phyloP scores from a whole-genome alignment of 148 eudicot species.

The Suaeda aralocaspica region DNA sequence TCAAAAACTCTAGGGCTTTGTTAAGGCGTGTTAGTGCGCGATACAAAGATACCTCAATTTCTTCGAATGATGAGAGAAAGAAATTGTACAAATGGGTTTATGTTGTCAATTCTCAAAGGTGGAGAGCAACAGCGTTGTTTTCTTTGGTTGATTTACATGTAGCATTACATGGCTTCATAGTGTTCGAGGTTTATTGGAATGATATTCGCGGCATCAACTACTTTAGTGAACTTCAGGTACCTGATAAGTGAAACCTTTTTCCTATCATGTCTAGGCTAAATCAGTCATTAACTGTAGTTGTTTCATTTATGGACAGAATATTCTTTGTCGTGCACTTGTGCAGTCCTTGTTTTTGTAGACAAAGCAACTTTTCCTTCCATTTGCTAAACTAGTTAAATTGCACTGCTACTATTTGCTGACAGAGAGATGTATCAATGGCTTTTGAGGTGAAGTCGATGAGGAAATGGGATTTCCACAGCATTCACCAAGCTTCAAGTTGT shows the following conservation, averaged over 20 bases:
- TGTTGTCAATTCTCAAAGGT: constrained; percentile 50
- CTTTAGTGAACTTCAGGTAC: constrained; percentile 90
- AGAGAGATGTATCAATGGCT: constrained; percentile 86
- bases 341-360: no score
- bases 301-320: no score
- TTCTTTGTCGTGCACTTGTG: no score
- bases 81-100: constrained; percentile 50
- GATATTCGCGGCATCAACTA: constrained; percentile 92
- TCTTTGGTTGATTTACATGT: constrained; percentile 68
- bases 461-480: constrained; percentile 92
- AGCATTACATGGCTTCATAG: constrained; percentile 84
- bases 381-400: background rate
- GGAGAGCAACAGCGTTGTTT: constrained; percentile 53
- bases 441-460: constrained; percentile 76
- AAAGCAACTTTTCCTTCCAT: background rate
- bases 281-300: background rate
- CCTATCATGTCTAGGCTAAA: background rate
- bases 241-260: background rate
- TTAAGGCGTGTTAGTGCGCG: constrained; percentile 39
- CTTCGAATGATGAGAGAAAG: constrained; percentile 32
- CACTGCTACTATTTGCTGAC: constrained; percentile 16
- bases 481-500: constrained; percentile 58
- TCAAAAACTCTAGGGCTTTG: constrained; percentile 64
- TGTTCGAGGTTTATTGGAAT: constrained; percentile 79
- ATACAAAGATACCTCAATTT: constrained; percentile 31